Percentiles rank a stretch among this genome's conserved stretches.
phyloP scores from a whole-genome alignment of 179 eudicot genomes.

The Drosera spatulata region DNA sequence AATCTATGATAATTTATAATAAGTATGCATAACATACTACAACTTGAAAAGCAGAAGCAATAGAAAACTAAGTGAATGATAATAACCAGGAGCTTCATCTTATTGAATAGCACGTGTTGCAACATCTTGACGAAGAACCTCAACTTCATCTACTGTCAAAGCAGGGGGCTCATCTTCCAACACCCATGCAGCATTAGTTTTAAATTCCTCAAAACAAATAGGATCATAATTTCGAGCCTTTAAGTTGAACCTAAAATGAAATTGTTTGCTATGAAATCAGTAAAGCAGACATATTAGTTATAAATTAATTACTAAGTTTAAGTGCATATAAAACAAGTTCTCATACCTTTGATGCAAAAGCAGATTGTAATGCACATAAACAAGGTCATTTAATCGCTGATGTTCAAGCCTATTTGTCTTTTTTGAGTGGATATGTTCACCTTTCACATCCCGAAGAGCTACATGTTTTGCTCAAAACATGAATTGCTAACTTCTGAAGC shows the following conservation, averaged over 20 bases:
- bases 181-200: neutral
- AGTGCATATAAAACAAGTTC: no score
- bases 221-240: neutral
- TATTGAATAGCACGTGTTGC: no score
- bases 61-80: no score
- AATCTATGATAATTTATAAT: no score
- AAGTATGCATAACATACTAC: no score
- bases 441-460: constrained; percentile 6
- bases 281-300: neutral
- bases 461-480: constrained; percentile 10
- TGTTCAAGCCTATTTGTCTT: constrained; percentile 11
- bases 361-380: constrained; percentile 7
- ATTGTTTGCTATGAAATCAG: neutral
- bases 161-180: neutral
- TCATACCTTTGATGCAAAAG: constrained; percentile 2
- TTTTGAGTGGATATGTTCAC: constrained; percentile 9
- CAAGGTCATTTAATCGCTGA: constrained; percentile 8
- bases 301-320: no score
- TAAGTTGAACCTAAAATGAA: neutral
- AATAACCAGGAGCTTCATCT: no score
- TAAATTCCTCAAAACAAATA: neutral
- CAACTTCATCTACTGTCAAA: no score
- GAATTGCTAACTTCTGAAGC: constrained; percentile 5
- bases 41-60: no score
- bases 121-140: no score